Evolutionary conservation across 257 asterid genomes (phyloP).

Genomic region (Solanum ahanhuiri): DNA sequence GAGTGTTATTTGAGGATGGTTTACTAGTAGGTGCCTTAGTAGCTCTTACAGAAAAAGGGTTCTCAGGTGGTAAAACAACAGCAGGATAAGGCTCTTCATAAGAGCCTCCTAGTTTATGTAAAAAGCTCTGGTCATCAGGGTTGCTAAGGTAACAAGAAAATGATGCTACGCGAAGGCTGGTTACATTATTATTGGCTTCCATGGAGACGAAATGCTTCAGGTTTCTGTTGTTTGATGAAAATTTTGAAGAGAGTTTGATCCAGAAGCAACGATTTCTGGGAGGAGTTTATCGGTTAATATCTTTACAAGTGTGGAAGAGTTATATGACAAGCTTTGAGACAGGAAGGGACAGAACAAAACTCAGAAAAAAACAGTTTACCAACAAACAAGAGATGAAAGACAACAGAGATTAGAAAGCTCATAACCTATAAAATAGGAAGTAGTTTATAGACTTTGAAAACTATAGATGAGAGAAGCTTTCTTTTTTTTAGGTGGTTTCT

Average conservation of each 20-base stretch:
- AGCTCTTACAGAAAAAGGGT: conserved; percentile 9
- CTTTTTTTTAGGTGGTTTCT: not conserved
- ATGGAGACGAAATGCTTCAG: conserved; percentile 13
- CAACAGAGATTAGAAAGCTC: not conserved
- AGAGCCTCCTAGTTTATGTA: conserved; percentile 19
- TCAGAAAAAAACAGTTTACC: not conserved
- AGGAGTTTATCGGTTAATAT: not conserved
- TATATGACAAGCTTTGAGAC: not conserved
- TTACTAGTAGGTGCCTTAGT: conserved; percentile 13
- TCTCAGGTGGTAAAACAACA: not conserved
- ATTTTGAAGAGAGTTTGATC: not conserved
- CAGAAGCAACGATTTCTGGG: not conserved
- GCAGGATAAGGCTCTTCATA: conserved; percentile 27
- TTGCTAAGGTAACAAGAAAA: conserved; percentile 64
- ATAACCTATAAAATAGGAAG: not conserved
- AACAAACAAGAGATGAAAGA: not conserved
- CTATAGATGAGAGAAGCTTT: not conserved
- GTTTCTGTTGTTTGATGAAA: not conserved
- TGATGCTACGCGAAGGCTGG: conserved; percentile 64
- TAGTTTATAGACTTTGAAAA: not conserved
- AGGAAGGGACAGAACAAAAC: not conserved
- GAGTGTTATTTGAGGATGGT: conserved; percentile 12
- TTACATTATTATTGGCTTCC: conserved; percentile 41
- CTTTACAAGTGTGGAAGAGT: not conserved
- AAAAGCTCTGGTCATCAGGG: conserved; percentile 31